A percentile compares a stretch with the other conserved stretches of the same genome.
phyloP scores from a whole-genome alignment of 331 rosid species.

The Phaseolus coccineus region DNA sequence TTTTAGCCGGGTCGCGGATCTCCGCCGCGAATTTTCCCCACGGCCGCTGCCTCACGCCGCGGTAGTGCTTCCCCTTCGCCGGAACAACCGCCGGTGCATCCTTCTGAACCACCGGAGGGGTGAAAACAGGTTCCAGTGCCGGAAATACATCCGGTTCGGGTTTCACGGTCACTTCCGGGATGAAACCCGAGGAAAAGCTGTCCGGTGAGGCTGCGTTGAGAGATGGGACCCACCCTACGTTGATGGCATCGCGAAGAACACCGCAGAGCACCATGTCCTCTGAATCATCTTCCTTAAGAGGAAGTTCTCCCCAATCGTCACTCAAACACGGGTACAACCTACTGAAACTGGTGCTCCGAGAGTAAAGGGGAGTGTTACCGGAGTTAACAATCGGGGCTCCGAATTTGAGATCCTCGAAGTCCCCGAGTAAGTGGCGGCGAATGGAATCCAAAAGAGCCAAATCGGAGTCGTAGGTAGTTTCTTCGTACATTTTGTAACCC shows the following conservation, averaged over 20 bases:
- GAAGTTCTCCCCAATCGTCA: conserved; percentile 85
- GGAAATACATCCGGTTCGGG: conserved; percentile 58
- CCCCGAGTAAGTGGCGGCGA: conserved; percentile 71
- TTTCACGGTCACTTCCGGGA: conserved; percentile 40
- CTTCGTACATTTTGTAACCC: conserved; percentile 45
- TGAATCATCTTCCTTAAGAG: conserved; percentile 78
- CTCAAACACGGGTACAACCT: conserved; percentile 74
- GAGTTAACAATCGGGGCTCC: neutral
- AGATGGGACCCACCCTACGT: conserved; percentile 86
- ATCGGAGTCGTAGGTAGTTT: conserved; percentile 54
- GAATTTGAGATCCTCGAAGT: conserved; percentile 40
- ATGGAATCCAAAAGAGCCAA: conserved; percentile 59
- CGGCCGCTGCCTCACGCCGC: conserved; percentile 73
- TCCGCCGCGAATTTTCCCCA: conserved; percentile 85
- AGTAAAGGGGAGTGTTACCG: conserved; percentile 43
- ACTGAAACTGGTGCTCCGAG: conserved; percentile 71
- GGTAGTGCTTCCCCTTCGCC: conserved; percentile 65
- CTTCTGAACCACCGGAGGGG: neutral
- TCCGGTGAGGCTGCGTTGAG: conserved; percentile 45
- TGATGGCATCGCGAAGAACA: conserved; percentile 72
- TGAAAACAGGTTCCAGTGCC: conserved; percentile 1
- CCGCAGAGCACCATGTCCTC: conserved; percentile 88
- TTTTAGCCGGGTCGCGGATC: conserved; percentile 74
- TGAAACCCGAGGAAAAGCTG: conserved; percentile 24
- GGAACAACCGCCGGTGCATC: conserved; percentile 48